Evolutionary conservation across 108 stramenopile species (phyloP), one percentile per base, ranked within the genome.

Genomic region (Cyclotella atomus): DNA sequence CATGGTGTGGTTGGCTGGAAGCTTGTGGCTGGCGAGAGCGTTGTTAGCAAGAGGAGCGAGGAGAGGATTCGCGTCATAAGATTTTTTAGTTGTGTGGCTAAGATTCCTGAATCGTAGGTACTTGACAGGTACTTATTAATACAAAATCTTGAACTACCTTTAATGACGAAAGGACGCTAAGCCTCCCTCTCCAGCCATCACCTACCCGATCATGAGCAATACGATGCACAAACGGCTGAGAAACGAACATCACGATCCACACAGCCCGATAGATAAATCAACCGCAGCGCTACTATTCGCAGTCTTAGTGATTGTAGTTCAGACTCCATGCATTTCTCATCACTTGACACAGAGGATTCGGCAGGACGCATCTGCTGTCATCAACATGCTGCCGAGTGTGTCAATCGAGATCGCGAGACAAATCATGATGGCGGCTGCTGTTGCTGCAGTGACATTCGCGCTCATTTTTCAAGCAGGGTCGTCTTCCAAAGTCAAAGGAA

Each of bases 1-100:
- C 46, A 67, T 67, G 35, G 2, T n/a, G n/a, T n/a, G n/a, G n/a
- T n/a, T 61, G 59, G 19, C 23, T 61, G 59, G n/a, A 61, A 38
- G 20, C 59, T 61, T 34, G 59, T 19, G 36, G 28, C 38, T 10
- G 59, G 28, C 25, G 55, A 4, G 4, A 30, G 24, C 17, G 55
- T 15, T 5, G 29, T 28, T 24, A 56, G 25, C 25, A 56, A 6
- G 6, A 56, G 3, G 29, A 56, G 25, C 6, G 55, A 24, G 29
- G 55, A 56, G 23, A 56, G 29, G 55, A 56, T 25, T 56, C 3
- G 17, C 5, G 49, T 4, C 19, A 50, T 50, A 12, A 41, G 38
- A 41, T 41, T 41, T 41, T 12, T n/a, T n/a, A n/a, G n/a, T n/a
- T n/a, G n/a, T 9, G 38, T 41, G 38, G 7, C 38, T 9, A 9